phyloP scores from a whole-genome alignment of 2,329 filamentous ascomycete species.

The Aspergillus sergii region DNA sequence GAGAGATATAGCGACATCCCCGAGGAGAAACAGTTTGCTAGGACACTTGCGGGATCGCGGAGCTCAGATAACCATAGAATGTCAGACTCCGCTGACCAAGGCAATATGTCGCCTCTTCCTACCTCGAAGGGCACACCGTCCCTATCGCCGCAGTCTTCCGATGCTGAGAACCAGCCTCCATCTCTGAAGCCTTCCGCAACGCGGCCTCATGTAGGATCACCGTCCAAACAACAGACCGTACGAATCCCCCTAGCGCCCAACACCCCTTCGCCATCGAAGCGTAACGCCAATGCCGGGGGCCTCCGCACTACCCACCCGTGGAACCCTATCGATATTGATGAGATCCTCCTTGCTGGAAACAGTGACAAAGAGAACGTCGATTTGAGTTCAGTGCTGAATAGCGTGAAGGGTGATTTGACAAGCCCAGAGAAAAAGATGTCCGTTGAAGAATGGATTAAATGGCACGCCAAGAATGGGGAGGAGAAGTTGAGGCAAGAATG shows the following conservation, averaged over 20 bases:
- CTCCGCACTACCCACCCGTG: conserved; percentile 64
- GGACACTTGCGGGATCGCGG: conserved; percentile 32
- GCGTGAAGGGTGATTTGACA: conserved; percentile 63
- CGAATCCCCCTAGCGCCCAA: conserved; percentile 48
- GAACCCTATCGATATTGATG: conserved; percentile 75
- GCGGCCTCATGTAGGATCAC: conserved; percentile 37
- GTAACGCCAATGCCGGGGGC: conserved; percentile 54
- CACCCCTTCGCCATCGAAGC: conserved; percentile 63
- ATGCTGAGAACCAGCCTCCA: conserved; percentile 78
- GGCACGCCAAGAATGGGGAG: conserved; percentile 80
- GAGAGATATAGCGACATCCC: conserved; percentile 43
- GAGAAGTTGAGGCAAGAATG: conserved; percentile 77
- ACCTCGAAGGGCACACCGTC: conserved; percentile 58
- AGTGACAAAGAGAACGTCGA: conserved; percentile 54
- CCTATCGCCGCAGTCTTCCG: conserved; percentile 72
- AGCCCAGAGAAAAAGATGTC: conserved; percentile 85
- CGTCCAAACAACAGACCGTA: conserved; percentile 38
- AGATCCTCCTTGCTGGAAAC: conserved; percentile 49
- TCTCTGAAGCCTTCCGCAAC: conserved; percentile 62
- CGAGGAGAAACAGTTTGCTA: conserved; percentile 37
- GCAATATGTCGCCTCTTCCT: conserved; percentile 30
- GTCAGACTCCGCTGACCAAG: conserved; percentile 12
- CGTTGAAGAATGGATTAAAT: conserved; percentile 87
- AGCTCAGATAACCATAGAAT: conserved; percentile 16
- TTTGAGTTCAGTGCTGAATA: conserved; percentile 52